Base-by-base conservation (phyloP, 2,329 filamentous ascomycete species). In the Aspergillus latus region DNA sequence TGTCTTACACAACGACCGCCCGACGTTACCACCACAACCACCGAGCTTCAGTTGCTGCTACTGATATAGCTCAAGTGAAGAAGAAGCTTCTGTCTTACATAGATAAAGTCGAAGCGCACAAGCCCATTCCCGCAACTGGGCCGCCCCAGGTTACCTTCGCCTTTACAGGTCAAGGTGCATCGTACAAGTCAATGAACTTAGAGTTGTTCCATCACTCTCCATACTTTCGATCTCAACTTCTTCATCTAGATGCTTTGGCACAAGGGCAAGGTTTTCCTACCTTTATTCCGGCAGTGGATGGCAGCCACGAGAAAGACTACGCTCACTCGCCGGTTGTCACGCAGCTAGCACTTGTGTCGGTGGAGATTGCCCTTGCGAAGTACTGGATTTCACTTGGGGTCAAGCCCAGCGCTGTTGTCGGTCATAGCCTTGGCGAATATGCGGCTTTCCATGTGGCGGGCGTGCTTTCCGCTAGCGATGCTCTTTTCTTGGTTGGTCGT, bases 1-100 rank as follows among this genome's bases (percentile, higher is more conserved):
- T 89, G 1, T 81, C 85, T 0, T 89, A 88, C 71, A 86, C 84
- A 0, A 84, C 83, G 0, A 88, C 85, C 5, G 87, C 87, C 13
- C 72, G 78, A 8, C 71, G 76, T 0, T 56, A 64, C 2, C 76
- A 79, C 50, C 59, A 66, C 30, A 46, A 58, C 10, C 57, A 60
- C 16, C 57, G 63, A 5, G 40, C 52, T 1, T 52, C 48, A 5
- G 21, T 62, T 26, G 39, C 37, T 3, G 56, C 48, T 3, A 44
- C 48, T 6, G 28, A 43, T 9, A 45, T 56, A n/a, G 34, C 21
- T 7, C 26, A 51, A 15, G 48, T 51, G n/a, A 52, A 43, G 48
- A 56, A 53, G 28, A 36, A 59, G 9, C 44, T 54, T 6, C 4
- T 26, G 1, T 30, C 49, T 4, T 26, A 32, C 5, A 30, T 54